A percentile compares a stretch with the other conserved stretches of the same genome.
Conservation (phyloP, 345 rosid genomes). For the Euphorbia tirucalli region DNA sequence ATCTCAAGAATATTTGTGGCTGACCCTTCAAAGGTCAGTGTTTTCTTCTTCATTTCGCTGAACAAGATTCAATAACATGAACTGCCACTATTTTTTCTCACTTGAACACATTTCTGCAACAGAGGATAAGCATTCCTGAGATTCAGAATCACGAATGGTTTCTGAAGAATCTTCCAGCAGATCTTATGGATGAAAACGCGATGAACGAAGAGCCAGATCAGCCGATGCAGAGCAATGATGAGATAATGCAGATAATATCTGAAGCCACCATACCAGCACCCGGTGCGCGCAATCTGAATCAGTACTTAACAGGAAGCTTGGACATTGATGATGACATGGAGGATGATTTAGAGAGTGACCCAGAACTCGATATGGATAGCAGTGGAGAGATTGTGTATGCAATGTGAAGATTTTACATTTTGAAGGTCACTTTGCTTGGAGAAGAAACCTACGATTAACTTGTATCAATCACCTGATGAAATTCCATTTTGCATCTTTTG, state of each 20-base stretch:
- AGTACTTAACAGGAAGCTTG: slow-evolving; percentile 70
- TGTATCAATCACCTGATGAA: background rate
- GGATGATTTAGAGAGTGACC: slow-evolving; percentile 84
- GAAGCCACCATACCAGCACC: slow-evolving; percentile 94
- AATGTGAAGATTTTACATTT: slow-evolving; percentile 64
- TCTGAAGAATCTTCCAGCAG: slow-evolving; percentile 85
- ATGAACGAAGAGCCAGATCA: slow-evolving; percentile 74
- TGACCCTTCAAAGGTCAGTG: slow-evolving; percentile 78
- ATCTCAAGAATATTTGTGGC: slow-evolving; percentile 95
- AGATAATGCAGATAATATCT: slow-evolving; percentile 91
- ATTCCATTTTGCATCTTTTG: background rate
- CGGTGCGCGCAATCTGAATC: slow-evolving; percentile 61
- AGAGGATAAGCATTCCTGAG: slow-evolving; percentile 93
- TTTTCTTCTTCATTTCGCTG: slow-evolving; percentile 7
- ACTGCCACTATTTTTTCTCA: background rate
- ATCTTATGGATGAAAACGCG: slow-evolving; percentile 63
- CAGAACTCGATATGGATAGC: slow-evolving; percentile 90
- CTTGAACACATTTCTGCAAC: slow-evolving; percentile 26
- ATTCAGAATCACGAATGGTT: slow-evolving; percentile 93
- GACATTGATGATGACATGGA: slow-evolving; percentile 97
- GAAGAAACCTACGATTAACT: background rate
- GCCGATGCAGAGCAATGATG: slow-evolving; percentile 73
- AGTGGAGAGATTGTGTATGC: slow-evolving; percentile 96
- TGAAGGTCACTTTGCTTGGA: no score
- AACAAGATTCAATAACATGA: background rate